Percentiles rank a stretch among this genome's conserved stretches.
Conservation (phyloP, 176 grass and related monocot genomes). For the Hsuehochloa calcarea region DNA sequence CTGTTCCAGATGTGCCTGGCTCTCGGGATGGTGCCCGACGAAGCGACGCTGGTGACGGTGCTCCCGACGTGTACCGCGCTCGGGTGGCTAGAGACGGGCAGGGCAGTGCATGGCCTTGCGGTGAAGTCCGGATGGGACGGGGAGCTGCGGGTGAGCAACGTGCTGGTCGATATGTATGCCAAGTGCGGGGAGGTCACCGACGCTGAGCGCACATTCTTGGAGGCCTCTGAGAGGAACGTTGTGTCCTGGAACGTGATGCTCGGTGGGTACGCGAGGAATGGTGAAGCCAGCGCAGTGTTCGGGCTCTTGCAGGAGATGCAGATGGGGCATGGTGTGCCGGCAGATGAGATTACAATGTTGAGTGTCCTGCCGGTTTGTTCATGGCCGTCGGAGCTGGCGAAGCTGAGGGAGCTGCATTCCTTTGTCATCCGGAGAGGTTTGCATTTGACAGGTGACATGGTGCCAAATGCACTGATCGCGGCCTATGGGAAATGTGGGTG, state of each 20-base stretch:
- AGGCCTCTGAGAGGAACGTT: conserved; percentile 6
- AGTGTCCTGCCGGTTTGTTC: conserved; percentile 37
- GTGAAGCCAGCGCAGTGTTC: conserved; percentile 32
- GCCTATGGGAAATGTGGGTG: conserved; percentile 54
- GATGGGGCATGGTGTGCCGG: conserved; percentile 12
- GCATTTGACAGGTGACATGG: conserved; percentile 39
- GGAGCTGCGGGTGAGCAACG: conserved; percentile 47
- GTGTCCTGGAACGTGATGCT: conserved; percentile 75
- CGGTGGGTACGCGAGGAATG: conserved; percentile 41
- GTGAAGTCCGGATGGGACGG: conserved; percentile 42
- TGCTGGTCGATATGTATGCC: conserved; percentile 58
- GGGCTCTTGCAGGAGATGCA: conserved; percentile 48
- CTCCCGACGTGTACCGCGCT: conserved; percentile 47
- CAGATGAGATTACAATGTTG: conserved; percentile 56
- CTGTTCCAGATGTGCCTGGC: conserved; percentile 41
- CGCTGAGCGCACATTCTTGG: conserved; percentile 37
- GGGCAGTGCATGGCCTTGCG: conserved; percentile 42
- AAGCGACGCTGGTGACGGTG: conserved; percentile 57
- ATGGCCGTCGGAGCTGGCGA: conserved; percentile 22
- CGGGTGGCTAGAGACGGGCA: conserved; percentile 38
- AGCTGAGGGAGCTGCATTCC: conserved; percentile 54
- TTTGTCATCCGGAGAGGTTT: conserved; percentile 48
- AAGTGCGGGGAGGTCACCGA: conserved; percentile 45
- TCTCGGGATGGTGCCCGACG: conserved; percentile 35
- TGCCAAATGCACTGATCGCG: conserved; percentile 55